Evolutionary conservation across 768 basidiomycete species (phyloP), one percentile per base, ranked within the genome.

Genomic region (Leucogyrophana mollusca): DNA sequence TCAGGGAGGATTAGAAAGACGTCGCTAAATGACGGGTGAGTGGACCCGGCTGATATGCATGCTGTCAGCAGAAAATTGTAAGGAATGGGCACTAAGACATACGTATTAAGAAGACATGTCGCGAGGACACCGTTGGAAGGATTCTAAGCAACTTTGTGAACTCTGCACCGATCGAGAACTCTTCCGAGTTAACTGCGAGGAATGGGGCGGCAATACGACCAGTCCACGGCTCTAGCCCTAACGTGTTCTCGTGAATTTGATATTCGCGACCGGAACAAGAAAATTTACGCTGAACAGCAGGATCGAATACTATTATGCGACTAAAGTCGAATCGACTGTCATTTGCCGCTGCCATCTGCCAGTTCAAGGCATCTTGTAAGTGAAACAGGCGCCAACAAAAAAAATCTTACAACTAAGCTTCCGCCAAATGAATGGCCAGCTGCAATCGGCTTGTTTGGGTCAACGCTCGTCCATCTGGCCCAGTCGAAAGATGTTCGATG

Each of bases 131-230:
- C 17, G 13, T 50, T n/a, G 61, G 47, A 3, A 61, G 53, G 30
- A 72, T 59, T 22, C 59, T 48, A 9, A 63, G 47, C 32, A 74
- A 54, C 22, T 64, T 58, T 7, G 43, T 21, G 50, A 69, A 74
- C 44, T 74, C 62, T 3, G 48, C 47, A 52, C 69, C 69, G 7
- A 60, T 54, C 2, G 67, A 65, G 52, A 71, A 73, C 30, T 73
- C 72, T 17, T 70, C 65, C 2, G 69, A 70, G 50, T 72, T 72
- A 57, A 75, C 58, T 9, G 68, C 66, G n/a, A 73, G 61, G 9
- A 70, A 52, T 1, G 70, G 71, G 10, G 59, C 58, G 32, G 59
- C 56, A 9, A 62, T 52, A 14, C 42, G 40, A 33, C 47, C 54
- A n/a, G 40, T 51, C 59, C 62, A 62, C 10, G 65, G 60, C 8